Base-by-base conservation (phyloP, 768 basidiomycete genomes). In the Strobilomyces dryophilus region DNA sequence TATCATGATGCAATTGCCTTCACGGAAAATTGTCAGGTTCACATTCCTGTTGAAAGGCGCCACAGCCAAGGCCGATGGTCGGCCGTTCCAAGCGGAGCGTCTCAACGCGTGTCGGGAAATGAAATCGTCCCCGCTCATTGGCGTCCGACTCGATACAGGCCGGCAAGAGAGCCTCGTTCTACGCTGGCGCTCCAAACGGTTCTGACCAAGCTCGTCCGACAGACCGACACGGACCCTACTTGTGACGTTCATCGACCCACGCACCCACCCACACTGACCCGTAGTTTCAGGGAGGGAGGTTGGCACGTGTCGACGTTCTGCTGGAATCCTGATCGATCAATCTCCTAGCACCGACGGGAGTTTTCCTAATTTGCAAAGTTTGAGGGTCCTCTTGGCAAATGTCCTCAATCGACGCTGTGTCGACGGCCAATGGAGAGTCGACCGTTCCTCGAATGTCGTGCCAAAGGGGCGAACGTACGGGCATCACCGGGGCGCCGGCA, bases 71-170 rank as follows among this genome's bases (percentile, higher is more conserved):
- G 12, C 6, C 39, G 21, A 34, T 3, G 21, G 40, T 37, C 52
- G 45, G 45, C 53, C 31, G 15, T 55, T 59, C 53, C 14, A 46
- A 49, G 46, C 54, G 49, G 49, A 49, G 52, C 47, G 40, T 59
- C 47, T 55, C 49, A 48, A 24, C 24, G 15, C n/a, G 0, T 37
- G 47, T 59, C 61, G 54, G 53, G 31, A 60, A 18, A 50, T 56
- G 61, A 61, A 61, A 63, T 34, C 11, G 17, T 34, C 34, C 10
- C 31, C 14, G 17, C 46, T 47, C 32, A 35, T 52, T 40, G 24
- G 4, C 24, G 24, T 24, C 24, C 24, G 24, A 24, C 24, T 24
- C 24, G 24, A 24, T 24, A 24, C 24, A 24, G 24, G 24, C 24
- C 4, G 24, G 24, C 24, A 24, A 4, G 24, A 24, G 24, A 24